Percentiles rank a stretch among this genome's conserved stretches.
phyloP scores from a whole-genome alignment of 805 yeast species.

The Starmerella floris region DNA sequence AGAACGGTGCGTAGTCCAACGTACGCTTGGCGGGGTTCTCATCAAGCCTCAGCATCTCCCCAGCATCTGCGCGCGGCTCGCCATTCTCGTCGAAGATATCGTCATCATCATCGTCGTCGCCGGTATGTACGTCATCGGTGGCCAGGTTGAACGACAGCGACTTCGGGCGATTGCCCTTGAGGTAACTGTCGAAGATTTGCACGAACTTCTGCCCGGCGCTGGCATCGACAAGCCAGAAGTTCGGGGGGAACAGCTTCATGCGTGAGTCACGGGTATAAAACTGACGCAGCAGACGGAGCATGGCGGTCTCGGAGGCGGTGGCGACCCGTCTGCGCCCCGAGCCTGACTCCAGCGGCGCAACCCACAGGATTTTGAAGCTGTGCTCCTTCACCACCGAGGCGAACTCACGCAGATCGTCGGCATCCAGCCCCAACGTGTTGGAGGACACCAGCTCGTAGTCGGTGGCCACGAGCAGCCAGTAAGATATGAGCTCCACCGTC shows the following conservation, averaged over 20 bases:
- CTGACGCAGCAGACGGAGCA: slow-evolving; percentile 48
- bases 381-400: slow-evolving; percentile 38
- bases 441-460: slow-evolving; percentile 47
- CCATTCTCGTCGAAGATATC: neutral
- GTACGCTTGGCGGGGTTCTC: slow-evolving; percentile 33
- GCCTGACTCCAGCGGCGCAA: slow-evolving; percentile 16
- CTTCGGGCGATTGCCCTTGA: neutral
- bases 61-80: neutral
- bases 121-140: neutral
- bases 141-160: neutral
- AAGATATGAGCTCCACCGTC: slow-evolving; percentile 42
- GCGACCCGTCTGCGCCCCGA: neutral
- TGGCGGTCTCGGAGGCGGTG: slow-evolving; percentile 24
- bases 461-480: slow-evolving; percentile 52
- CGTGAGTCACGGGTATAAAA: slow-evolving; percentile 55
- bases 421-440: slow-evolving; percentile 29
- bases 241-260: slow-evolving; percentile 36
- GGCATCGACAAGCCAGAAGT: slow-evolving; percentile 42
- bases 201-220: neutral
- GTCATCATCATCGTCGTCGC: slow-evolving; percentile 2
- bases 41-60: neutral
- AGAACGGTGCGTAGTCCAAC: slow-evolving; percentile 57
- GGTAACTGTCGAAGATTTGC: neutral
- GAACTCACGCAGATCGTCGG: slow-evolving; percentile 32
- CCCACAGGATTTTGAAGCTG: slow-evolving; percentile 39